Evolutionary conservation across 768 basidiomycete species (phyloP).

Genomic region (Boletellus ananas): DNA sequence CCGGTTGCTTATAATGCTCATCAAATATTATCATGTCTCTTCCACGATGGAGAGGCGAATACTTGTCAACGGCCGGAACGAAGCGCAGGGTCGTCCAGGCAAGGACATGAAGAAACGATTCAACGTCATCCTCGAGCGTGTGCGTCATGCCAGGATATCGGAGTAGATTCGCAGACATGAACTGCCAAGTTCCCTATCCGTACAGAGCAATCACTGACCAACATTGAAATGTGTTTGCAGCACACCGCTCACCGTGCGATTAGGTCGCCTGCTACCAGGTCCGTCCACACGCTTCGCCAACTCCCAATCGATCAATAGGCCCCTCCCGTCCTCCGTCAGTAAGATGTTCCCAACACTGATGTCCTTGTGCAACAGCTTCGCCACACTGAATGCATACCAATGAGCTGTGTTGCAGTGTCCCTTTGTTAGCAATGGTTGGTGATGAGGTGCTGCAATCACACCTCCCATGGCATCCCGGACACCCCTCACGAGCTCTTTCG

Average conservation of each 20-base stretch:
- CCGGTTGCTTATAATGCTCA: too few species aligned
- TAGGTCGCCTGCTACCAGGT: neutral
- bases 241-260: neutral
- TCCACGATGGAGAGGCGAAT: too few species aligned
- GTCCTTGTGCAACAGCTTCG: conserved; percentile 23
- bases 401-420: conserved; percentile 17
- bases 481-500: neutral
- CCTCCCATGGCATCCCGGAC: neutral
- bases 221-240: too few species aligned
- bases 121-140: too few species aligned
- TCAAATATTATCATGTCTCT: too few species aligned
- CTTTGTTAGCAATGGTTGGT: neutral
- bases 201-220: too few species aligned
- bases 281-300: neutral
- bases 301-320: neutral
- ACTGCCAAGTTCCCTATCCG: too few species aligned
- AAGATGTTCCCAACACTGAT: conserved; percentile 11
- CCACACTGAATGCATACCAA: conserved; percentile 13
- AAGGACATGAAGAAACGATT: too few species aligned
- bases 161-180: too few species aligned
- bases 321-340: neutral
- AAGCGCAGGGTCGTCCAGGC: too few species aligned
- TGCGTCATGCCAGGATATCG: too few species aligned
- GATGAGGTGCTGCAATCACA: neutral
- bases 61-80: too few species aligned